phyloP scores from a whole-genome alignment of 495 filamentous ascomycete genomes.

The Penicillium subrubescens region DNA sequence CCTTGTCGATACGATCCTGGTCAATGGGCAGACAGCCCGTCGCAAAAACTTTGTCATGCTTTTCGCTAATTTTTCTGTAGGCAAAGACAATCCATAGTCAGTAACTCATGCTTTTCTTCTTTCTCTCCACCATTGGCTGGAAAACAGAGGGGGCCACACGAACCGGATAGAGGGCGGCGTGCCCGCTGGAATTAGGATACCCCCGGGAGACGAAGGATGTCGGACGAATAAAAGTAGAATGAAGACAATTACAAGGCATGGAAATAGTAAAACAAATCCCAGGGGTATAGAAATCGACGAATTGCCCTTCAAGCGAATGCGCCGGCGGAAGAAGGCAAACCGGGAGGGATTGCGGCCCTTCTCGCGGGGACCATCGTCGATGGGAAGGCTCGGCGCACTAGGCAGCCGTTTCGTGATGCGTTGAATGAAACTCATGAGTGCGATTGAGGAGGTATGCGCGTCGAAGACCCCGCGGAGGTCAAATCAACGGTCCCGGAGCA shows the following conservation, averaged over 20 bases:
- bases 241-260: slow-evolving; percentile 85
- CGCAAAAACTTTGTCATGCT: slow-evolving; percentile 94
- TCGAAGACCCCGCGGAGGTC: slow-evolving; percentile 29
- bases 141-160: slow-evolving; percentile 22
- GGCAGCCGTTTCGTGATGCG: slow-evolving; percentile 66
- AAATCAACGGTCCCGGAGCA: slow-evolving; percentile 27
- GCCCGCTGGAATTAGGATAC: slow-evolving; percentile 86
- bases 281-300: slow-evolving; percentile 92
- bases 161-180: slow-evolving; percentile 92
- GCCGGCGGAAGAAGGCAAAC: slow-evolving; percentile 84
- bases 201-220: slow-evolving; percentile 80
- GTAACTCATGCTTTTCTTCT: slow-evolving; percentile 9
- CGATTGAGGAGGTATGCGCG: slow-evolving; percentile 26
- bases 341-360: slow-evolving; percentile 55
- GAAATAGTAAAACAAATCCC: slow-evolving; percentile 90
- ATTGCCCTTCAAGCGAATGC: slow-evolving; percentile 90
- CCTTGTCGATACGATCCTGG: slow-evolving; percentile 59
- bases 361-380: slow-evolving; percentile 59
- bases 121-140: neutral
- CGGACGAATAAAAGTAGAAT: slow-evolving; percentile 88
- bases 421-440: slow-evolving; percentile 64
- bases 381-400: slow-evolving; percentile 58
- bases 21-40: slow-evolving; percentile 71
- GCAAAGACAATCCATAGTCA: neutral
- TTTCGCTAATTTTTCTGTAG: slow-evolving; percentile 91